Conservation (phyloP, 2,329 filamentous ascomycete species). For the Orbilia brochopaga region DNA sequence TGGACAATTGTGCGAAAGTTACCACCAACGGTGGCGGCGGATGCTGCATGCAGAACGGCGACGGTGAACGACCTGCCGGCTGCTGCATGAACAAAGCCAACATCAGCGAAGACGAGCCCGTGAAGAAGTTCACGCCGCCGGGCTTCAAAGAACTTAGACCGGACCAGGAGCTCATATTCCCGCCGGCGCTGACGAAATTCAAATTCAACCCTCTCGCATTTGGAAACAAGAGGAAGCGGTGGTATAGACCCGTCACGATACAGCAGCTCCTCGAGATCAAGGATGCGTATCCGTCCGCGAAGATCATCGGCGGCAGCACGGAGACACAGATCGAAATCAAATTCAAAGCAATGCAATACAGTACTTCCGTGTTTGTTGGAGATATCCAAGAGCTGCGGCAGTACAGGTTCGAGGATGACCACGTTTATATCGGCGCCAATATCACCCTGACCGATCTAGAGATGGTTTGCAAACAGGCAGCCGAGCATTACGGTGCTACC, state of each 20-base stretch:
- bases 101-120: conserved; percentile 59
- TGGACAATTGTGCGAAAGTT: conserved; percentile 65
- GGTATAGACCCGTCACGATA: conserved; percentile 87
- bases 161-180: conserved; percentile 94
- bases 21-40: conserved; percentile 66
- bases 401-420: conserved; percentile 77
- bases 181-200: conserved; percentile 80
- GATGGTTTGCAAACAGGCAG: conserved; percentile 77
- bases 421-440: conserved; percentile 92
- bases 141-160: conserved; percentile 94
- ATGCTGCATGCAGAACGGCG: conserved; percentile 73
- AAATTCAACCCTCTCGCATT: conserved; percentile 81
- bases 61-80: conserved; percentile 61
- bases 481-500: conserved; percentile 74
- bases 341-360: conserved; percentile 93
- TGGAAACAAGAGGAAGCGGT: conserved; percentile 91
- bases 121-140: conserved; percentile 76
- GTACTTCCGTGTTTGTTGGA: conserved; percentile 86
- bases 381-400: conserved; percentile 89
- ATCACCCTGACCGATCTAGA: conserved; percentile 91
- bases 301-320: conserved; percentile 93
- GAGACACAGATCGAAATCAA: conserved; percentile 99
- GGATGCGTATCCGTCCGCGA: conserved; percentile 79
- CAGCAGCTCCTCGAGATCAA: conserved; percentile 92
- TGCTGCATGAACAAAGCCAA: conserved; percentile 72